Conservation (phyloP, 2,329 filamentous ascomycete genomes). For the Microthyrium microscopicum region DNA sequence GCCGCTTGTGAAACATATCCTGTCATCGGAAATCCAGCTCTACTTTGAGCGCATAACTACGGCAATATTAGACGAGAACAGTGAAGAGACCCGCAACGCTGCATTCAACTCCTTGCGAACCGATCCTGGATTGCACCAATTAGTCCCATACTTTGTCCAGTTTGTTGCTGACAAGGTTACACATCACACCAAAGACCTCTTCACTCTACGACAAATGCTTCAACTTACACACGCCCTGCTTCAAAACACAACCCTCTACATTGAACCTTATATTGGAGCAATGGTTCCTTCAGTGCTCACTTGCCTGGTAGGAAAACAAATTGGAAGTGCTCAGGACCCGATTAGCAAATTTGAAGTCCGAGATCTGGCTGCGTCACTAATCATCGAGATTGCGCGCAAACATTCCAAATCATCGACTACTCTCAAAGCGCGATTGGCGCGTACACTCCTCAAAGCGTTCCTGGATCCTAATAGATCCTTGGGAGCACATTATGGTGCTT, state of each 20-base stretch:
- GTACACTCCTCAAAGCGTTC: slow-evolving; percentile 87
- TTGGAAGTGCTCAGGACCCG: slow-evolving; percentile 41
- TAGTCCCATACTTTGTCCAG: slow-evolving; percentile 91
- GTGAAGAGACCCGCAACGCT: slow-evolving; percentile 72
- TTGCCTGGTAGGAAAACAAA: slow-evolving; percentile 69
- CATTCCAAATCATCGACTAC: slow-evolving; percentile 68
- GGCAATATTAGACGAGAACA: slow-evolving; percentile 74
- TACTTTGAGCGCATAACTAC: slow-evolving; percentile 93
- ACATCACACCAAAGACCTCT: slow-evolving; percentile 78
- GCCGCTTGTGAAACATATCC: slow-evolving; percentile 84
- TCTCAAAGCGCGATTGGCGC: slow-evolving; percentile 71
- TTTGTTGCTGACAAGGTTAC: slow-evolving; percentile 94
- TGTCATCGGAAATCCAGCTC: slow-evolving; percentile 88
- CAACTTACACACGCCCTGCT: slow-evolving; percentile 72
- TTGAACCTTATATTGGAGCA: slow-evolving; percentile 49
- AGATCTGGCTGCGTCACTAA: slow-evolving; percentile 66
- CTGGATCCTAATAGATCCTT: slow-evolving; percentile 72
- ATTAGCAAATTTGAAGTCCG: slow-evolving; percentile 56
- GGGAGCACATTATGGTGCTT: slow-evolving; percentile 74
- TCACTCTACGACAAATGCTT: slow-evolving; percentile 84
- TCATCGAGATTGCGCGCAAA: slow-evolving; percentile 63
- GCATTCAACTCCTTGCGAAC: slow-evolving; percentile 72
- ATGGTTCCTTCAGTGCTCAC: slow-evolving; percentile 81
- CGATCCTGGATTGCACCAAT: slow-evolving; percentile 85
- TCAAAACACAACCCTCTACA: slow-evolving; percentile 63